A percentile compares a stretch with the other conserved stretches of the same genome.
Conservation (phyloP, 345 rosid genomes). For the Pistacia vera region DNA sequence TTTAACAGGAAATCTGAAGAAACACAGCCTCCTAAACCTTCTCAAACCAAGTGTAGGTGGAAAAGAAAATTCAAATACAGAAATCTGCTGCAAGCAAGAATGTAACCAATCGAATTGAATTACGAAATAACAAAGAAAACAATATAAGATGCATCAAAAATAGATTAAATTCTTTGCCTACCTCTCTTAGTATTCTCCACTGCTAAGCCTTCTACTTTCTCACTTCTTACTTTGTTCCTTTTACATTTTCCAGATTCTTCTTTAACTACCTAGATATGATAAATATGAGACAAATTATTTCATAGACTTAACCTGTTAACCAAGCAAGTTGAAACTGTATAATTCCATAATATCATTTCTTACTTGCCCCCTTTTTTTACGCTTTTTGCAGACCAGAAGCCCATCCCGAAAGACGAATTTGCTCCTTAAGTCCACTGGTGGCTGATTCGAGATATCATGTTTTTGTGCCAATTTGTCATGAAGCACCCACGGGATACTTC, state of each 20-base stretch:
- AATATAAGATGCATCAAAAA: not conserved
- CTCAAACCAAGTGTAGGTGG: conserved; percentile 1
- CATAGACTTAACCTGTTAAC: not conserved
- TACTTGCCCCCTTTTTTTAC: conserved; percentile 48
- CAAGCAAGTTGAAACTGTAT: conserved; percentile 3
- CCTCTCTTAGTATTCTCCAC: conserved; percentile 29
- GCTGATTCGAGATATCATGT: conserved; percentile 66
- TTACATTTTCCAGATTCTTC: conserved; percentile 48
- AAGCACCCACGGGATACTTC: conserved; percentile 86
- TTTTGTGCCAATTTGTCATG: conserved; percentile 64
- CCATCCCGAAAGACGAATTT: conserved; percentile 66
- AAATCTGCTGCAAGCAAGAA: not conserved
- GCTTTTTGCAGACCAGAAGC: conserved; percentile 51
- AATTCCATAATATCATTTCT: conserved; percentile 30
- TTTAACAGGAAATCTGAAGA: not conserved
- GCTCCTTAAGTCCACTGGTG: conserved; percentile 62
- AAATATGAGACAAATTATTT: conserved; percentile 21
- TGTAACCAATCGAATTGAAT: not conserved
- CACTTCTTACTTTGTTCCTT: conserved; percentile 61
- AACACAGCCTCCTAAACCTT: not conserved
- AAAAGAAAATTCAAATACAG: not conserved
- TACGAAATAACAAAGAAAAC: not conserved
- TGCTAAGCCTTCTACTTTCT: conserved; percentile 32
- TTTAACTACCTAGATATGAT: conserved; percentile 50
- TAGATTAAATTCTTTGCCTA: conserved; percentile 15